Base-by-base conservation (phyloP, 805 yeast species). In the Huiozyma naganishii region DNA sequence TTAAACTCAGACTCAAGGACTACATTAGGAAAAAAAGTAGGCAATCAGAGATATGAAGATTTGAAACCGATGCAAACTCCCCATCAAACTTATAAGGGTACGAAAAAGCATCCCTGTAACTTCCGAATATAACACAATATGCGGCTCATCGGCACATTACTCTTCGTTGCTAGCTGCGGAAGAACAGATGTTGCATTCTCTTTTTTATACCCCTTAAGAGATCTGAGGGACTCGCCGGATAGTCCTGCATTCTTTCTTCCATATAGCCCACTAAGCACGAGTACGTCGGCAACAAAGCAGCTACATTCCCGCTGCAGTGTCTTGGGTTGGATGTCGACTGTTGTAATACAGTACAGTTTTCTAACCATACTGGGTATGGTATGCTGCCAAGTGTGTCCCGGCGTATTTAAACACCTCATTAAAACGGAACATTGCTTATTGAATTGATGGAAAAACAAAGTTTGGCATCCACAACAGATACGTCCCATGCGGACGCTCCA, bases 281-380 rank as follows among this genome's bases (percentile, higher is more conserved):
- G 2, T 83, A 86, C 55, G 98, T 92, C 1, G 98, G 98, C 1
- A 88, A 88, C 60, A 75, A 80, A 45, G 95, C 96, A 0, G 85
- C 92, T 0, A 83, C 90, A 2, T 84, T 92, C 58, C 96, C 97
- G 0, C 65, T 90, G 23, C 97, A 90, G 57, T 68, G 78, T 36
- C 70, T 76, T 38, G 94, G 92, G 0, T 90, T 97, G 96, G 90
- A 92, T 58, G 95, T 89, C 7, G 96, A 90, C 59, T 79, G 79
- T 23, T 69, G 92, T 43, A 86, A 90, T 62, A 86, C 95, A 1
- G 95, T 89, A 17, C 84, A 86, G 55, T 79, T 80, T 53, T 85
- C 95, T 1, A 88, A 90, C 54, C 97, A 90, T 64, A 90, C 97
- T 1, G 97, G 95, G 1, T 87, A 87, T 61, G 62, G 2, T 10